Evolutionary conservation across 108 stramenopile genomes (phyloP).

Genomic region (Asterionellopsis glacialis): DNA sequence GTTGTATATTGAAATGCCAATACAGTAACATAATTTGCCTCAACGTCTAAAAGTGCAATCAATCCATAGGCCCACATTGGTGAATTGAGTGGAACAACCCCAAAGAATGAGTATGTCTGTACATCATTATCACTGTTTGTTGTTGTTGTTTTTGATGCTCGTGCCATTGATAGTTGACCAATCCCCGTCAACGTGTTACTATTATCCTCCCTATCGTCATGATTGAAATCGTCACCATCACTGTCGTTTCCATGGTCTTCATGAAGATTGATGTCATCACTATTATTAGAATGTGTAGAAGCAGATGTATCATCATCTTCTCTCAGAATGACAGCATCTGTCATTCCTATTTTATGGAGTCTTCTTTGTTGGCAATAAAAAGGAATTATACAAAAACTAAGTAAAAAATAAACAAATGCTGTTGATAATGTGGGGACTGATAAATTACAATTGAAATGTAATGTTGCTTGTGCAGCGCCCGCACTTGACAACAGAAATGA

Average conservation of each 20-base stretch:
- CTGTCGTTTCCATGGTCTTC: too few relatives aligned
- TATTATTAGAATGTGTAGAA: too few relatives aligned
- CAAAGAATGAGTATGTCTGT: constrained; percentile 7
- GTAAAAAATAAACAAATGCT: neutral
- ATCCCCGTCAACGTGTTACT: too few relatives aligned
- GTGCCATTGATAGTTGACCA: too few relatives aligned
- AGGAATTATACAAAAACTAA: constrained; percentile 3
- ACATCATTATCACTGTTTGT: too few relatives aligned
- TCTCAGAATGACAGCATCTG: too few relatives aligned
- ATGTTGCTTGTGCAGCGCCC: constrained; percentile 7
- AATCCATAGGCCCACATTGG: constrained; percentile 51
- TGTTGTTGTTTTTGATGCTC: too few relatives aligned
- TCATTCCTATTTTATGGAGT: too few relatives aligned
- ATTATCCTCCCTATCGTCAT: too few relatives aligned
- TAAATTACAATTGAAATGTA: constrained; percentile 6
- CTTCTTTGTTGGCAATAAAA: constrained; percentile 1
- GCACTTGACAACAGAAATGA: constrained; percentile 3
- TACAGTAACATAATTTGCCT: constrained; percentile 88
- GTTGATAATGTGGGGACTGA: constrained; percentile 3
- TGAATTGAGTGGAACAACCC: constrained; percentile 26
- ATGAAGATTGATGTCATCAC: too few relatives aligned
- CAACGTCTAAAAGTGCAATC: constrained; percentile 84
- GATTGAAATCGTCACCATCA: too few relatives aligned
- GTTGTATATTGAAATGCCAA: constrained; percentile 90
- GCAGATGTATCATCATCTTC: too few relatives aligned